Evolutionary conservation across 306 rosid genomes (phyloP).

Genomic region (Carpinus fangiana): DNA sequence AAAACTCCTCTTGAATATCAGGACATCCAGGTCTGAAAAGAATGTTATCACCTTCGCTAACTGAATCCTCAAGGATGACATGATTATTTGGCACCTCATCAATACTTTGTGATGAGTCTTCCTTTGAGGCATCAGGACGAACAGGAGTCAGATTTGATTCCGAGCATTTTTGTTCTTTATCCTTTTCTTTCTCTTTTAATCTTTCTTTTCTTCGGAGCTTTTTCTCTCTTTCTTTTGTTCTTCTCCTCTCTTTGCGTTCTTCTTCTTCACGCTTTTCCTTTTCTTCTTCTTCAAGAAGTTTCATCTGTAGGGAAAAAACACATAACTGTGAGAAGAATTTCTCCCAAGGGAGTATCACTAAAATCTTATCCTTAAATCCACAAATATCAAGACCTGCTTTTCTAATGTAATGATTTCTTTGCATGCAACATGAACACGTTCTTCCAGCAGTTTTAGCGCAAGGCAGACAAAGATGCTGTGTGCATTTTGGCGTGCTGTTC

Average conservation of each 20-base stretch:
- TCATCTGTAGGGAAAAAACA: constrained; percentile 58
- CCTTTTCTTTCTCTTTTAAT: constrained; percentile 89
- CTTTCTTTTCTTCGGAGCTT: constrained; percentile 94
- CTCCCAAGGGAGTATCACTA: constrained; percentile 15
- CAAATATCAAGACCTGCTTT: constrained; percentile 73
- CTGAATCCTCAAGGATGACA: constrained; percentile 45
- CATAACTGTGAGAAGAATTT: constrained; percentile 27
- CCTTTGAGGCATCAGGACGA: constrained; percentile 58
- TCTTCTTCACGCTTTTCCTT: constrained; percentile 97
- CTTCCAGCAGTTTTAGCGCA: constrained; percentile 93
- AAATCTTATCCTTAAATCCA: constrained; percentile 27
- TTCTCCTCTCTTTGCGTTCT: constrained; percentile 94
- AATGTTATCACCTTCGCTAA: constrained; percentile 54
- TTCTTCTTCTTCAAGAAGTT: constrained; percentile 99
- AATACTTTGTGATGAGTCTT: constrained; percentile 52
- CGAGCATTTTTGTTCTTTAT: constrained; percentile 51
- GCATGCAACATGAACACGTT: constrained; percentile 94
- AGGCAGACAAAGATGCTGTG: constrained; percentile 98
- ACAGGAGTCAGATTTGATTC: constrained; percentile 46
- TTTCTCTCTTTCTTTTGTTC: constrained; percentile 91
- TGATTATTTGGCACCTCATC: constrained; percentile 60
- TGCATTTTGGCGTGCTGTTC: constrained; percentile 99
- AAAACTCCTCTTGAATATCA: constrained; percentile 47
- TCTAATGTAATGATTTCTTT: constrained; percentile 94
- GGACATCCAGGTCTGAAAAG: constrained; percentile 57